These are phyloP conservation scores for Xylaria sp. DNA, from an alignment of 2,329 filamentous ascomycete species.

Conservation along the genomic window DNA sequence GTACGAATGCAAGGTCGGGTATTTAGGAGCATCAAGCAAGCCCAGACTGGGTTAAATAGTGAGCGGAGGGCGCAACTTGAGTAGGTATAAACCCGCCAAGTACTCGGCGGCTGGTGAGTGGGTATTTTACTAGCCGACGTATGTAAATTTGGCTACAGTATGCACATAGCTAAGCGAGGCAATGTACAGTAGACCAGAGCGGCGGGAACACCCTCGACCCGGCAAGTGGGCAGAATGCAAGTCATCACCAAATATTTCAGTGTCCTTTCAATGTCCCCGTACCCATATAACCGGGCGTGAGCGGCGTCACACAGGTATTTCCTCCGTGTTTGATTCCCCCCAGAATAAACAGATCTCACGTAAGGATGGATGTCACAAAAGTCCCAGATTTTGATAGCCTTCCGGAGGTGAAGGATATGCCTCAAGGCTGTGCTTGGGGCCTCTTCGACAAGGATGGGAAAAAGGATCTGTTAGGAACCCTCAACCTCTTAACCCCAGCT, in stretches of 20 bases:
- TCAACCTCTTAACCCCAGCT: conserved; percentile 58
- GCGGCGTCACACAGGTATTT: neutral
- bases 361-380: conserved; percentile 33
- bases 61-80: too few relatives aligned
- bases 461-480: conserved; percentile 56
- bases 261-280: neutral
- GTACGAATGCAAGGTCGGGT: too few relatives aligned
- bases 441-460: conserved; percentile 56
- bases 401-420: conserved; percentile 50
- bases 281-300: neutral
- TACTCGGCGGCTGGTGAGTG: too few relatives aligned
- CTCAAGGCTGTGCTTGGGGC: conserved; percentile 58
- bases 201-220: conserved; percentile 7
- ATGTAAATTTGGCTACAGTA: too few relatives aligned
- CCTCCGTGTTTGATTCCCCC: neutral
- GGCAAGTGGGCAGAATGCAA: neutral
- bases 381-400: conserved; percentile 53
- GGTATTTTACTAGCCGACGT: too few relatives aligned
- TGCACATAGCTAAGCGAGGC: conserved; percentile 5
- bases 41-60: too few relatives aligned
- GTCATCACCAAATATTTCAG: neutral
- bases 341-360: too few relatives aligned
- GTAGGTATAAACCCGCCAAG: too few relatives aligned
- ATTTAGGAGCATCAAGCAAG: too few relatives aligned
- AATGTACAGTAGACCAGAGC: neutral